Conservation (phyloP, 2,329 filamentous ascomycete genomes). For the Talaromyces sp. region DNA sequence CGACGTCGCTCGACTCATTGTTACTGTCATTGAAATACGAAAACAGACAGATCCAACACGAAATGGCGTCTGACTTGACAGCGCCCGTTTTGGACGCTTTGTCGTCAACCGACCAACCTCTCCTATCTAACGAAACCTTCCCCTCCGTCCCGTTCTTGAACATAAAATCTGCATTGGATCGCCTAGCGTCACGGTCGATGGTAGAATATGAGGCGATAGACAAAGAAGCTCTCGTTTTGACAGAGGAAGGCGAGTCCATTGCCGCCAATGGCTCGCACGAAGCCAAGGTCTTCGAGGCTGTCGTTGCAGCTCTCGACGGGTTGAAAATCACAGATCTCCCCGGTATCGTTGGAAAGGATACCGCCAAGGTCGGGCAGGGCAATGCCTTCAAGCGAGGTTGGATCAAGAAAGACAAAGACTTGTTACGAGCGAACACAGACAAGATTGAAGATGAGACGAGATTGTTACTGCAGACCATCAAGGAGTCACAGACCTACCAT, state of each 20-base stretch:
- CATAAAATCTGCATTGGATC: constrained; percentile 84
- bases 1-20: neutral
- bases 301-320: constrained; percentile 70
- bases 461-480: constrained; percentile 70
- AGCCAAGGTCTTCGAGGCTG: constrained; percentile 74
- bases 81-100: constrained; percentile 64
- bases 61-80: constrained; percentile 56
- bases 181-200: constrained; percentile 80
- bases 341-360: constrained; percentile 46
- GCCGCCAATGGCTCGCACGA: constrained; percentile 75
- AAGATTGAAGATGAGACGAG: constrained; percentile 76
- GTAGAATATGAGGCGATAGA: constrained; percentile 81
- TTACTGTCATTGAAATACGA: neutral
- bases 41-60: neutral
- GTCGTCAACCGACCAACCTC: constrained; percentile 56
- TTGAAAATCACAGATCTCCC: constrained; percentile 72
- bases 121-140: constrained; percentile 69
- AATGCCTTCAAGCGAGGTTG: constrained; percentile 81
- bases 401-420: constrained; percentile 62
- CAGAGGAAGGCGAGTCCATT: constrained; percentile 70
- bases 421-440: constrained; percentile 57
- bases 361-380: constrained; percentile 71
- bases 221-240: constrained; percentile 70
- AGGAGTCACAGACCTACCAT: constrained; percentile 63
- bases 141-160: constrained; percentile 62